Percentiles rank a stretch among this genome's conserved stretches.
These are phyloP conservation scores for Debaryomyces tyrocola DNA, from an alignment of 805 yeast species.

Conservation along the genomic window DNA sequence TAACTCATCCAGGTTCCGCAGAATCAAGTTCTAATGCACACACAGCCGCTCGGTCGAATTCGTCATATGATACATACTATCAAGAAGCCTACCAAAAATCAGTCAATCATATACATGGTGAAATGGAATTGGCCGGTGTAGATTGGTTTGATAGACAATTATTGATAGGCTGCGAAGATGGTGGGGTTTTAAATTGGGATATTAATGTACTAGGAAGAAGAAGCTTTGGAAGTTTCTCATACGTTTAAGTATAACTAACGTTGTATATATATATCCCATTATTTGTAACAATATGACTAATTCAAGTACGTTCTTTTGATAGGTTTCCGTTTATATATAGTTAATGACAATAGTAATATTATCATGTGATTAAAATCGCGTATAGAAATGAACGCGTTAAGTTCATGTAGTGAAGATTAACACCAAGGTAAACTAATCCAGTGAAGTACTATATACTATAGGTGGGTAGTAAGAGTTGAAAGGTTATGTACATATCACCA, in stretches of 20 bases:
- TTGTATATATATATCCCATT: background rate
- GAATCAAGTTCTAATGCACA: background rate
- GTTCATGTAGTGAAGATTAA: background rate
- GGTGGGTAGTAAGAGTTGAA: background rate
- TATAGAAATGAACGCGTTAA: background rate
- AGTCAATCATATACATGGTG: constrained; percentile 39
- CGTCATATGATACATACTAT: constrained; percentile 8
- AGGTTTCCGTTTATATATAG: no score
- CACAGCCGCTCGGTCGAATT: background rate
- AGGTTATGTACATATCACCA: constrained; percentile 71
- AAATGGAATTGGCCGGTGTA: constrained; percentile 43
- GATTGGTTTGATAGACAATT: constrained; percentile 35
- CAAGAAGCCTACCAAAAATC: constrained; percentile 32
- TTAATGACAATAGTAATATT: background rate
- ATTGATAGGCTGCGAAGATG: constrained; percentile 41
- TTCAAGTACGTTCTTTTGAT: no score
- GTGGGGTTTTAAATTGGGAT: constrained; percentile 42
- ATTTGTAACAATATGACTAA: no score
- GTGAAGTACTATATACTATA: background rate
- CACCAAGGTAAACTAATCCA: background rate
- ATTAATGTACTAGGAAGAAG: constrained; percentile 37
- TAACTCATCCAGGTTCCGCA: background rate
- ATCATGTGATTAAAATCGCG: constrained; percentile 1
- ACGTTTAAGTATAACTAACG: constrained; percentile 17
- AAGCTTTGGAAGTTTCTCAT: constrained; percentile 39